Conservation (phyloP, 768 basidiomycete species). For the Lyophyllum decastes region DNA sequence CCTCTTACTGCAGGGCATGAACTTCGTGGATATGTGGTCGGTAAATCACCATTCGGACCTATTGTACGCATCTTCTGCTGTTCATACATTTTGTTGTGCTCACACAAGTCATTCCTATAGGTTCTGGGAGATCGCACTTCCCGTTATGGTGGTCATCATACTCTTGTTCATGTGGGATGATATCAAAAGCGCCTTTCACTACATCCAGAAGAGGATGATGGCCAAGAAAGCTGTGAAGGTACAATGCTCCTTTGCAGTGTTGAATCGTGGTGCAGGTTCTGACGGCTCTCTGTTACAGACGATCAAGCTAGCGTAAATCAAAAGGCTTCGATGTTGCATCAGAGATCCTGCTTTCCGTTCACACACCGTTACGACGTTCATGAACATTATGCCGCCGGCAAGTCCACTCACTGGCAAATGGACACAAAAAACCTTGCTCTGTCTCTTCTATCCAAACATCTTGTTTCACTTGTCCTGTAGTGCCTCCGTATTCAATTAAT, state of each 20-base stretch:
- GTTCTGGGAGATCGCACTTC: constrained; percentile 71
- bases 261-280: not conserved
- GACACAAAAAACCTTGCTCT: not conserved
- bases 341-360: not conserved
- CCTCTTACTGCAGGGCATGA: constrained; percentile 57
- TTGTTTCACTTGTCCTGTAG: not conserved
- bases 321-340: not conserved
- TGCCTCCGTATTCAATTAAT: not conserved
- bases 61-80: constrained; percentile 36
- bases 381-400: not conserved
- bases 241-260: not conserved
- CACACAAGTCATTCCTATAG: constrained; percentile 31
- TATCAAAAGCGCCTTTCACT: constrained; percentile 45
- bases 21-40: constrained; percentile 58
- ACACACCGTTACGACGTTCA: not conserved
- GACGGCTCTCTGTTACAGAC: constrained; percentile 2
- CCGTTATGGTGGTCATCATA: constrained; percentile 58
- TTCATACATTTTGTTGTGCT: not conserved
- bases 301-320: constrained; percentile 14
- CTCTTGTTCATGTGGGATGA: constrained; percentile 60
- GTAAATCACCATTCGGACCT: constrained; percentile 42
- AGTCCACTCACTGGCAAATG: not conserved
- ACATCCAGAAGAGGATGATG: constrained; percentile 44
- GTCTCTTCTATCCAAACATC: not conserved
- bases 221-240: constrained; percentile 41